Base-by-base conservation (phyloP, 805 yeast species). In the Metschnikowia henanensis region DNA sequence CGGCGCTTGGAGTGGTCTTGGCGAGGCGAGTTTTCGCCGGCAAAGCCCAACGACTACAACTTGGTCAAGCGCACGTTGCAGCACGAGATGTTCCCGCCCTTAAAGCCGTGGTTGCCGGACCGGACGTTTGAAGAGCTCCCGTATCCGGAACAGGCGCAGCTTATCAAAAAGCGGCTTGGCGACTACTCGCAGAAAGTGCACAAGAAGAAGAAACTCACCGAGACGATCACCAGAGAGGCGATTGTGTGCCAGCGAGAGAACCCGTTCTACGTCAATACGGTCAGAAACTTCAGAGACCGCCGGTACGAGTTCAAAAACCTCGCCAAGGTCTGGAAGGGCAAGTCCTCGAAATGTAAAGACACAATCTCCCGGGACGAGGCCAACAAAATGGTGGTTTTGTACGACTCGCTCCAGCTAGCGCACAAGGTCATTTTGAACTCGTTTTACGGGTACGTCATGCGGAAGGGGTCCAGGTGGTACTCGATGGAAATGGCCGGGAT, bases 401-500 rank as follows among this genome's bases (percentile, higher is more conserved):
- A 91, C 62, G 99, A 94, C 60, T 92, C 99, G 2, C 71, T 94
- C 55, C 99, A 94, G 66, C 75, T 94, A 51, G 99, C 99, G 0
- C 98, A 94, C 64, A 94, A 94, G 59, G 97, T 92, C 59, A 94
- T 94, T 68, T 75, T 94, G 57, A 94, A 94, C 60, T 92, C 98
- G 0, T 94, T 94, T 61, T 94, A 94, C 58, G 99, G 99, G 38
- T 94, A 94, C 58, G 99, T 94, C 12, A 94, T 94, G 99, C 80
- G 99, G 66, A 94, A 94, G 58, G 99, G 99, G 30, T 94, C 99
- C 0, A 76, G 99, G 47, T 94, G 99, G 99, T 94, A 91, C 58
- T 94, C 99, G 0, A 90, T 94, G 94, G 99, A 94, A 64, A 94
- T 95, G 99, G 99, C 99, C 0, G 99, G 99, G 50, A 94, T 94